A percentile compares a stretch with the other conserved stretches of the same genome.
Evolutionary conservation across 768 basidiomycete genomes (phyloP).

Genomic region (Podaxis sp.): DNA sequence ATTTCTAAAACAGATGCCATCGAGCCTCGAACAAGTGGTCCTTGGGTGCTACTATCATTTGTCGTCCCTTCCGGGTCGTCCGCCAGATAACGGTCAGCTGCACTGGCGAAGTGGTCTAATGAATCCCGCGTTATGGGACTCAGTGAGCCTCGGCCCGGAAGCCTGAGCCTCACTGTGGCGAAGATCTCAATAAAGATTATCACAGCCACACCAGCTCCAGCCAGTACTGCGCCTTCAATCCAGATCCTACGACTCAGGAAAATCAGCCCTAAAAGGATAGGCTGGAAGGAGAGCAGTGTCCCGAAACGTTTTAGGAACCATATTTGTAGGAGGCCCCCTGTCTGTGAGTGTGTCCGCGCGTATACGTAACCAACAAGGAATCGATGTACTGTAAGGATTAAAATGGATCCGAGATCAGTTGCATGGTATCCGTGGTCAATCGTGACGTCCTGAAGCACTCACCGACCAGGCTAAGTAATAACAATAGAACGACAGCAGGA

Average conservation of each 20-base stretch:
- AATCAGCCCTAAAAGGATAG: slow-evolving; percentile 72
- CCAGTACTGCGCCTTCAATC: slow-evolving; percentile 68
- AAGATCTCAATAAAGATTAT: slow-evolving; percentile 64
- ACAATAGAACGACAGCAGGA: slow-evolving; percentile 64
- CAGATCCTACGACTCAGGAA: slow-evolving; percentile 66
- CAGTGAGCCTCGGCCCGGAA: slow-evolving; percentile 49
- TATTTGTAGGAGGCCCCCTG: slow-evolving; percentile 71
- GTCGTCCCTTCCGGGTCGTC: slow-evolving; percentile 54
- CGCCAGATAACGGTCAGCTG: slow-evolving; percentile 41
- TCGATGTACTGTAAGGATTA: slow-evolving; percentile 60
- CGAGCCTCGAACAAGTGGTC: slow-evolving; percentile 59
- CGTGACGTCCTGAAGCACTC: slow-evolving; percentile 23
- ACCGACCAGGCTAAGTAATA: slow-evolving; percentile 70
- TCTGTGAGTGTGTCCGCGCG: slow-evolving; percentile 69
- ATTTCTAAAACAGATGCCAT: slow-evolving; percentile 83
- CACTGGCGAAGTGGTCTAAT: slow-evolving; percentile 48
- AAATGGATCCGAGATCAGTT: background rate
- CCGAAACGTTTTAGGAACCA: slow-evolving; percentile 76
- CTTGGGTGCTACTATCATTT: slow-evolving; percentile 41
- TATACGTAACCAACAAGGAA: slow-evolving; percentile 80
- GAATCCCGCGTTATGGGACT: slow-evolving; percentile 58
- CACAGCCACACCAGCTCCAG: slow-evolving; percentile 53
- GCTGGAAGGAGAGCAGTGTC: slow-evolving; percentile 70
- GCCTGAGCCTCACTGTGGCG: slow-evolving; percentile 46
- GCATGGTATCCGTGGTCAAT: background rate